phyloP scores from a whole-genome alignment of 306 rosid species.

The Medicago lupulina region DNA sequence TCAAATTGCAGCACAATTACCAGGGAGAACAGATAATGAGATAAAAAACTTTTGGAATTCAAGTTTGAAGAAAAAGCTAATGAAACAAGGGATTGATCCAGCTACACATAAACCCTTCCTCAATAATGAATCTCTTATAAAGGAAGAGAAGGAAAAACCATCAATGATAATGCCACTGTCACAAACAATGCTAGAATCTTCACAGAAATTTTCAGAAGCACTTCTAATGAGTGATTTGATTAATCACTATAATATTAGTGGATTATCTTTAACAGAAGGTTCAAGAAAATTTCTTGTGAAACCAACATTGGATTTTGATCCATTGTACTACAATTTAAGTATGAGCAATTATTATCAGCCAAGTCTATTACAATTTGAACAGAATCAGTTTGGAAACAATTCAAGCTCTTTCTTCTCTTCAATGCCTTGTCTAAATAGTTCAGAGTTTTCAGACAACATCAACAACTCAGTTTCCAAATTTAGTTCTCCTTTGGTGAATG shows the following conservation, averaged over 20 bases:
- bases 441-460: constrained; percentile 45
- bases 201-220: constrained; percentile 43
- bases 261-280: constrained; percentile 41
- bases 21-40: constrained; percentile 97
- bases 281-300: constrained; percentile 46
- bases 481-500: constrained; percentile 58
- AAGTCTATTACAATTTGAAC: constrained; percentile 37
- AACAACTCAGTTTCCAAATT: constrained; percentile 57
- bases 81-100: constrained; percentile 96
- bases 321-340: constrained; percentile 46
- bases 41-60: constrained; percentile 96
- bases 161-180: constrained; percentile 42
- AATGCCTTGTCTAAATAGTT: constrained; percentile 68
- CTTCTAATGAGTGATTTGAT: constrained; percentile 53
- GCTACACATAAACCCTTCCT: constrained; percentile 76
- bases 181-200: too few relatives aligned
- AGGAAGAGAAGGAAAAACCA: constrained; percentile 48
- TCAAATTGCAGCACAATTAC: constrained; percentile 87
- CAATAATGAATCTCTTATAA: constrained; percentile 31
- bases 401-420: constrained; percentile 56
- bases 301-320: constrained; percentile 60
- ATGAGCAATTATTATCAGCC: not conserved
- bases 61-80: constrained; percentile 83
- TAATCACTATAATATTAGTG: constrained; percentile 41
- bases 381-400: constrained; percentile 40